Evolutionary conservation across 2,329 filamentous ascomycete genomes (phyloP).

Genomic region (Colletotrichum sojae): DNA sequence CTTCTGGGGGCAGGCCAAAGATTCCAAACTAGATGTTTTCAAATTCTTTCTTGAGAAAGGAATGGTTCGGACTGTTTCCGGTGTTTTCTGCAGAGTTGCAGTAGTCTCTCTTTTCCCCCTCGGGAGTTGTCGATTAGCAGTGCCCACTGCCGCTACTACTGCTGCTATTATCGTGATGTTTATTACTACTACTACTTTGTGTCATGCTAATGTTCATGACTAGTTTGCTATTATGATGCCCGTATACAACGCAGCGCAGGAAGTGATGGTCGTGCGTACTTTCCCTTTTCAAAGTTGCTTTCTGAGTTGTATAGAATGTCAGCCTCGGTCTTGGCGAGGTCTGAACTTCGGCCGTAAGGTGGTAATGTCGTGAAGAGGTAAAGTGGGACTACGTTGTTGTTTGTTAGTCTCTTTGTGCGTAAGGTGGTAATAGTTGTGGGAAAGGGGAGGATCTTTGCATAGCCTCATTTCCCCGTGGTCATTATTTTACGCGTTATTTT

Average conservation of each 20-base stretch:
- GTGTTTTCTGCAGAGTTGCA: no score
- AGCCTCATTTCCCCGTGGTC: not conserved
- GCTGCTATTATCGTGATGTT: no score
- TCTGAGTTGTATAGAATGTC: not conserved
- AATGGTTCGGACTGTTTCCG: no score
- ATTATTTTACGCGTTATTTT: no score
- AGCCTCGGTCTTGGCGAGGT: constrained; percentile 31
- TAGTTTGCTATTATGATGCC: no score
- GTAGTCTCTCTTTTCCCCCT: no score
- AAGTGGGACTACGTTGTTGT: not conserved
- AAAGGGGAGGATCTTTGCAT: not conserved
- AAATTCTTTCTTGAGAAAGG: no score
- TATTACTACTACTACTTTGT: no score
- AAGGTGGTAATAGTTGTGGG: not conserved
- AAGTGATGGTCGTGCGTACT: not conserved
- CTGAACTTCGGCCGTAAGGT: constrained; percentile 31
- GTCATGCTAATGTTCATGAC: no score
- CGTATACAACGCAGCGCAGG: no score
- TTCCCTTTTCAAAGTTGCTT: not conserved
- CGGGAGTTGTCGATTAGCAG: no score
- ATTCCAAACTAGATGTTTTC: not conserved
- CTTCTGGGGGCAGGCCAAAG: not conserved
- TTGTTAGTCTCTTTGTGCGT: not conserved
- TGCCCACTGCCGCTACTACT: no score
- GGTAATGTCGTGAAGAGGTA: not conserved